phyloP scores from a whole-genome alignment of 148 eudicot genomes.

The Chenopodium suecicum region DNA sequence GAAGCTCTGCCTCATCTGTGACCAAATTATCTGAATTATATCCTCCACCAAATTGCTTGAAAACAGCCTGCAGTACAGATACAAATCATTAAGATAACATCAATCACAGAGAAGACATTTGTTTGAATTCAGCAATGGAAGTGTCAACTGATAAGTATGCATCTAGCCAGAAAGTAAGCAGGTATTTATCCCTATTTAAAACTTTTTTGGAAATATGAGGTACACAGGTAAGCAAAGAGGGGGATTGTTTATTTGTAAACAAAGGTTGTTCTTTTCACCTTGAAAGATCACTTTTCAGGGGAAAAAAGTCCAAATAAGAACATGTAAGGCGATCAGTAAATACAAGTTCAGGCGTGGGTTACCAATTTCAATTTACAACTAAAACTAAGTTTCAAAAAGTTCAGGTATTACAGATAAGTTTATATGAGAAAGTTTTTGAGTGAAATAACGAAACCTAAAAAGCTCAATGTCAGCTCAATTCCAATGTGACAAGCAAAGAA shows the following conservation, averaged over 20 bases:
- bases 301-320: background rate
- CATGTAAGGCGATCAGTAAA: background rate
- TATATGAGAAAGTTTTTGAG: background rate
- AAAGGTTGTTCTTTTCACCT: background rate
- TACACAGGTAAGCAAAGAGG: background rate
- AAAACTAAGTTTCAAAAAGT: background rate
- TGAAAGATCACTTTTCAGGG: background rate
- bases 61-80: conserved; percentile 62
- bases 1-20: conserved; percentile 74
- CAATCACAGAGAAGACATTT: background rate
- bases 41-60: conserved; percentile 94
- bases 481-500: background rate
- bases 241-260: background rate
- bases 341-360: background rate
- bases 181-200: background rate
- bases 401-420: background rate
- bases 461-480: background rate
- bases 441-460: background rate
- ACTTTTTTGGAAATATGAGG: background rate
- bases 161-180: background rate
- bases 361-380: background rate
- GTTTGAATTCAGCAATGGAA: background rate
- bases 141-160: background rate
- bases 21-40: conserved; percentile 75
- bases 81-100: conserved; percentile 12